Conservation (phyloP, 2,329 filamentous ascomycete species). For the Stagonosporopsis chrysanthemi region DNA sequence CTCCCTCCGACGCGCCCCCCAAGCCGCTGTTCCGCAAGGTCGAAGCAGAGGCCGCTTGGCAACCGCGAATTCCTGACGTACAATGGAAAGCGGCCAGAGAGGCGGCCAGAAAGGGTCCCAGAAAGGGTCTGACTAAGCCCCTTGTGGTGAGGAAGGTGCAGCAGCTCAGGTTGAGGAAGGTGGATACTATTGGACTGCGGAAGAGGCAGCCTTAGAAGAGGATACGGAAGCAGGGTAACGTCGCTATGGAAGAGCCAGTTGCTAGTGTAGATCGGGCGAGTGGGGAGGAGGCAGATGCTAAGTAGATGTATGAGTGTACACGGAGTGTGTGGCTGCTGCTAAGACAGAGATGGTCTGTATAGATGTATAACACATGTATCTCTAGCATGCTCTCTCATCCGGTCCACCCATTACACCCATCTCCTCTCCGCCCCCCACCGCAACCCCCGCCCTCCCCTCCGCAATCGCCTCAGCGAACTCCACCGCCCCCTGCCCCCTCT, state of each 20-base stretch:
- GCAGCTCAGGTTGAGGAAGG: neutral
- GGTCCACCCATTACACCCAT: neutral
- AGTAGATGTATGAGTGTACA: neutral
- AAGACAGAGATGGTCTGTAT: neutral
- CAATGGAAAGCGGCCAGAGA: neutral
- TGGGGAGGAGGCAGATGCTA: neutral
- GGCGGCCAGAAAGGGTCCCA: no score
- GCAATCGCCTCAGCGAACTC: slow-evolving; percentile 70
- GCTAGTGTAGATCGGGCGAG: neutral
- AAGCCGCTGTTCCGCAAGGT: neutral
- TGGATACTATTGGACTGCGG: neutral
- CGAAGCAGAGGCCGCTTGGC: neutral
- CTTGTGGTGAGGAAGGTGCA: neutral
- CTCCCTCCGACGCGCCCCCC: neutral
- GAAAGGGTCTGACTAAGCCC: neutral
- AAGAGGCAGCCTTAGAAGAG: neutral
- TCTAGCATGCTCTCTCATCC: neutral
- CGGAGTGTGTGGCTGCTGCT: neutral
- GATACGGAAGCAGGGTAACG: neutral
- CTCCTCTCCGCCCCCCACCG: slow-evolving; percentile 24
- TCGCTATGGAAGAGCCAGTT: neutral
- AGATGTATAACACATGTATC: neutral
- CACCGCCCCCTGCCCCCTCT: slow-evolving; percentile 61
- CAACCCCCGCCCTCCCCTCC: slow-evolving; percentile 75
- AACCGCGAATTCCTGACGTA: neutral